phyloP scores from a whole-genome alignment of 1,139 yeast species.

The Pichia sp. region DNA sequence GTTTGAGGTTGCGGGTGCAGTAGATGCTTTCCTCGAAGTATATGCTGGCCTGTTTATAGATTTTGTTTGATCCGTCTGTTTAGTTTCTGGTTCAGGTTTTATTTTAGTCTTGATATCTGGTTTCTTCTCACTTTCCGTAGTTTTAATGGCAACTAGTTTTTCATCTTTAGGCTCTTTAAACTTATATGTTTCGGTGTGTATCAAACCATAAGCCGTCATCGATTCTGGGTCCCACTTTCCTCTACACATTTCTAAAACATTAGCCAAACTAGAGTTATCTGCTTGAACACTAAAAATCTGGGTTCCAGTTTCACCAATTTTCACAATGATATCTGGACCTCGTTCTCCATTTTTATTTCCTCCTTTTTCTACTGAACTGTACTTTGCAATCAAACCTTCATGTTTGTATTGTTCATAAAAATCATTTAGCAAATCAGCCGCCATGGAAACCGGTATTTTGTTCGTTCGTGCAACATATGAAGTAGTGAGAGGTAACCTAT shows the following conservation, averaged over 20 bases:
- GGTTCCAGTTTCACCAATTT: conserved; percentile 7
- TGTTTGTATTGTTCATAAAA: conserved; percentile 16
- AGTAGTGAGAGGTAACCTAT: conserved; percentile 22
- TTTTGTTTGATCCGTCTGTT: neutral
- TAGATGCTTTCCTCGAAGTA: conserved; percentile 8
- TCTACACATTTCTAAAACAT: neutral
- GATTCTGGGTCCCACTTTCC: conserved; percentile 15
- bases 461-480: conserved; percentile 18
- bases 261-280: conserved; percentile 9
- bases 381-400: conserved; percentile 13
- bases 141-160: conserved; percentile 8
- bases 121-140: no score
- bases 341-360: conserved; percentile 3
- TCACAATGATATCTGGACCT: conserved; percentile 8
- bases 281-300: conserved; percentile 5
- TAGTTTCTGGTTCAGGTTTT: neutral
- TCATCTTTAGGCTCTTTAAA: neutral
- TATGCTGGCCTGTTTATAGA: conserved; percentile 6
- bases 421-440: conserved; percentile 18
- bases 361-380: conserved; percentile 19
- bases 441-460: conserved; percentile 14
- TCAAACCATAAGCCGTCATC: conserved; percentile 21
- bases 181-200: conserved; percentile 17
- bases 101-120: neutral
- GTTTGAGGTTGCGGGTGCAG: conserved; percentile 10